phyloP scores from a whole-genome alignment of 768 basidiomycete species.

The Atractiella rhizophila region DNA sequence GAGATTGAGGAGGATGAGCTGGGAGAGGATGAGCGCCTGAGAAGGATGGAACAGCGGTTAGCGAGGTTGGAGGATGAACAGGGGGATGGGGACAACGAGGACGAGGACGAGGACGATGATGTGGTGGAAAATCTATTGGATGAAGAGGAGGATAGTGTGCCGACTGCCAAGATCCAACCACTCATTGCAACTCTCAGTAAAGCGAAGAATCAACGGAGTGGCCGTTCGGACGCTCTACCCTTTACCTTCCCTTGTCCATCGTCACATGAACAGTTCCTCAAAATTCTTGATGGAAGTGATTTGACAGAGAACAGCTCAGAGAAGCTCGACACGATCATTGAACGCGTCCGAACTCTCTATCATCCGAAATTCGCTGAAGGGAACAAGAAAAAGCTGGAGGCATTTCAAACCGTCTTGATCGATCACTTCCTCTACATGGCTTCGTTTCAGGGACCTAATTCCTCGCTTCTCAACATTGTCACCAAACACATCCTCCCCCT shows the following conservation, averaged over 20 bases:
- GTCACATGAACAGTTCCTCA: slow-evolving; percentile 68
- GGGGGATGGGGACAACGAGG: slow-evolving; percentile 26
- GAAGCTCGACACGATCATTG: slow-evolving; percentile 52
- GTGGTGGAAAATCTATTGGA: slow-evolving; percentile 22
- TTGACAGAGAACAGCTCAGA: slow-evolving; percentile 31
- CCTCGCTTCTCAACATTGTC: slow-evolving; percentile 37
- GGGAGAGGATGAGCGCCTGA: slow-evolving; percentile 20
- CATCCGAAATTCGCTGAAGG: slow-evolving; percentile 77
- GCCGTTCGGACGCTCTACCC: slow-evolving; percentile 35
- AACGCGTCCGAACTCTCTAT: slow-evolving; percentile 69
- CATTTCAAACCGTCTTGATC: slow-evolving; percentile 47
- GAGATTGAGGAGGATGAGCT: slow-evolving; percentile 20
- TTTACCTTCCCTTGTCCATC: slow-evolving; percentile 77
- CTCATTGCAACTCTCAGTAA: slow-evolving; percentile 21
- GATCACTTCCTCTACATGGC: slow-evolving; percentile 66
- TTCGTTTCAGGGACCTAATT: slow-evolving; percentile 35
- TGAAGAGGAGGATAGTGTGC: slow-evolving; percentile 20
- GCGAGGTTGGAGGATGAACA: slow-evolving; percentile 11
- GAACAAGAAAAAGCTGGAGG: slow-evolving; percentile 81
- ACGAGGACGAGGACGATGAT: slow-evolving; percentile 21
- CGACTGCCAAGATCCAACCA: slow-evolving; percentile 17
- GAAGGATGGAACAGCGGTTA: slow-evolving; percentile 9
- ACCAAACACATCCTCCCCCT: slow-evolving; percentile 56
- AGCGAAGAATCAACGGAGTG: slow-evolving; percentile 12
- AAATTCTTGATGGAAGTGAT: slow-evolving; percentile 43